A percentile compares a stretch with the other conserved stretches of the same genome.
phyloP scores from a whole-genome alignment of 2,329 filamentous ascomycete genomes.

The Metarhizium brunneum region DNA sequence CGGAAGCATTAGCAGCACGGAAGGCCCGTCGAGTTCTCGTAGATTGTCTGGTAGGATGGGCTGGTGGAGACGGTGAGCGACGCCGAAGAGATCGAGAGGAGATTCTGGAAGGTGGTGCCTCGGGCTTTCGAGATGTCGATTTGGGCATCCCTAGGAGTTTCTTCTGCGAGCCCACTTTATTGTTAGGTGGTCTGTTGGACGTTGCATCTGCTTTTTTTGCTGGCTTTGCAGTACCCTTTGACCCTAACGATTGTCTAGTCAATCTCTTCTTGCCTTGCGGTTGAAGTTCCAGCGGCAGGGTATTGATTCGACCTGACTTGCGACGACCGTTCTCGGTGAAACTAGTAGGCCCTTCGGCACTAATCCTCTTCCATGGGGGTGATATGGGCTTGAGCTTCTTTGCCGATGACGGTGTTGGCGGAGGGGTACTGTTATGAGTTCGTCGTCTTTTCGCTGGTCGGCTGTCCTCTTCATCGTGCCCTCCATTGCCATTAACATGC shows the following conservation, averaged over 20 bases:
- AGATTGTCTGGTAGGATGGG: constrained; percentile 29
- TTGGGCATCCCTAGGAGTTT: constrained; percentile 21
- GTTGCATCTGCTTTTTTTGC: constrained; percentile 19
- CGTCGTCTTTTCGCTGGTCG: constrained; percentile 58
- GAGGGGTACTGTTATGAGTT: constrained; percentile 38
- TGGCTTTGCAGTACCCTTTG: constrained; percentile 20
- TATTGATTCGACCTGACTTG: constrained; percentile 57
- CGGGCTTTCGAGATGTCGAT: constrained; percentile 18
- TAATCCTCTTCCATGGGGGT: constrained; percentile 86
- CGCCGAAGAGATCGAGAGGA: constrained; percentile 26
- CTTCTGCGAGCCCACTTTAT: constrained; percentile 16
- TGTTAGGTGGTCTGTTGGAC: constrained; percentile 20
- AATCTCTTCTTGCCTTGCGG: constrained; percentile 40
- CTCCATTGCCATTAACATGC: constrained; percentile 52
- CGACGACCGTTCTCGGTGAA: constrained; percentile 66
- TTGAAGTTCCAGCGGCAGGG: constrained; percentile 42
- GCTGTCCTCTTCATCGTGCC: constrained; percentile 27
- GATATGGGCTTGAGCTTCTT: constrained; percentile 49
- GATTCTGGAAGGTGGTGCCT: constrained; percentile 14
- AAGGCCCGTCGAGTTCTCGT: constrained; percentile 34
- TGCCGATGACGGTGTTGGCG: constrained; percentile 22
- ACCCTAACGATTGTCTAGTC: constrained; percentile 33
- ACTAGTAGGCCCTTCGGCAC: constrained; percentile 78
- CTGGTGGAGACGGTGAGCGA: constrained; percentile 31
- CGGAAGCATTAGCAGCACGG: constrained; percentile 24